A percentile compares a stretch with the other conserved stretches of the same genome.
These are phyloP conservation scores for Cylindrotheca fusiformis DNA, from an alignment of 108 stramenopile species.

Conservation along the genomic window DNA sequence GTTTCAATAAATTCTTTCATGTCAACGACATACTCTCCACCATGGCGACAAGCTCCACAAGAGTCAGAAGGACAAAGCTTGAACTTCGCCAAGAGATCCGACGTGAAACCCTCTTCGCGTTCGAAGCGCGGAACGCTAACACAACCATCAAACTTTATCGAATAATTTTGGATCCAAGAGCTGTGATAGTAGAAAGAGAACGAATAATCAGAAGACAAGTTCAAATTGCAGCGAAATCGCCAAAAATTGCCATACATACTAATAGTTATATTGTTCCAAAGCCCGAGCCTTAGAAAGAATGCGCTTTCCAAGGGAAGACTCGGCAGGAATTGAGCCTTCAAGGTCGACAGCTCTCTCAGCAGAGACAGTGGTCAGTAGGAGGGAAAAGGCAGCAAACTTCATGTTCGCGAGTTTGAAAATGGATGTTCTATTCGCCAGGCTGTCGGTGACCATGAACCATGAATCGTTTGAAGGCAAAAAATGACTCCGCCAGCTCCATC, in stretches of 20 bases:
- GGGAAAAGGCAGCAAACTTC: conserved; percentile 19
- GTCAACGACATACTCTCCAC: conserved; percentile 58
- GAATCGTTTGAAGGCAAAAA: no score
- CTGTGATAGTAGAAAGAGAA: conserved; percentile 3
- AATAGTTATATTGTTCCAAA: conserved; percentile 40
- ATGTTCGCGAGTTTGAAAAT: no score
- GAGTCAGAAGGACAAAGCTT: conserved; percentile 62
- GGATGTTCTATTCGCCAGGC: no score
- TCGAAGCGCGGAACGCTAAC: conserved; percentile 30
- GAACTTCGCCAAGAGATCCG: conserved; percentile 63
- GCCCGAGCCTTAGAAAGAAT: conserved; percentile 57
- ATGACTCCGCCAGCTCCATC: no score
- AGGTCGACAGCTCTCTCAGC: conserved; percentile 1
- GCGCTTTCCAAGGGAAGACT: conserved; percentile 37
- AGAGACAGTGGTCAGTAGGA: conserved; percentile 7
- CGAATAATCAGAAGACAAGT: background rate
- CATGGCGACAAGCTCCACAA: conserved; percentile 37
- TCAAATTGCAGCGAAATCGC: background rate
- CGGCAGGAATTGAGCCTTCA: conserved; percentile 33
- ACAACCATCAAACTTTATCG: conserved; percentile 67
- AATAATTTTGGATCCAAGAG: conserved; percentile 60
- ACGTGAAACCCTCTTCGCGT: conserved; percentile 47
- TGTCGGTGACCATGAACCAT: no score
- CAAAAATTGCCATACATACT: conserved; percentile 18
- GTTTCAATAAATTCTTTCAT: conserved; percentile 70